A percentile compares a stretch with the other conserved stretches of the same genome.
Evolutionary conservation across 805 yeast genomes (phyloP).

Genomic region (Wickerhamomyces sydowiorum): DNA sequence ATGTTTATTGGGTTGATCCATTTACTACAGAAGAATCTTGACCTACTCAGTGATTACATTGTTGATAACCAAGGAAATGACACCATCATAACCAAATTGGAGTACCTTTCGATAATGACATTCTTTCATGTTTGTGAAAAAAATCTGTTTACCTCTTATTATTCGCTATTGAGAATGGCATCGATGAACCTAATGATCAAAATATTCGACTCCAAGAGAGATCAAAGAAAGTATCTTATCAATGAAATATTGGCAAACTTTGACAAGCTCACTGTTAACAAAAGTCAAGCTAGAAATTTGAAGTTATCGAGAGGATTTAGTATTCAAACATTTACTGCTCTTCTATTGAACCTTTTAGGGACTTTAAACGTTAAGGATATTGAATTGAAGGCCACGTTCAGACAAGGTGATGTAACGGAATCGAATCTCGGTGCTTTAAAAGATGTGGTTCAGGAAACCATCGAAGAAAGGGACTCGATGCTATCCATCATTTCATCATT

Average conservation of each 20-base stretch:
- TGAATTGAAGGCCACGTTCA: not conserved
- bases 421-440: constrained; percentile 2
- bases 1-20: constrained; percentile 2
- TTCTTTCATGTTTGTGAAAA: constrained; percentile 28
- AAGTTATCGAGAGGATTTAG: constrained; percentile 37
- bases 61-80: constrained; percentile 36
- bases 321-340: constrained; percentile 42
- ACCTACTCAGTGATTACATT: constrained; percentile 15
- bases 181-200: constrained; percentile 17
- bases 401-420: not conserved
- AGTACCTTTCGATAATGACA: constrained; percentile 40
- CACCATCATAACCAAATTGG: constrained; percentile 48
- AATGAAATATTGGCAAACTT: constrained; percentile 52
- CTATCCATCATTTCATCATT: constrained; percentile 11
- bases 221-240: constrained; percentile 56
- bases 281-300: constrained; percentile 36
- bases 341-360: constrained; percentile 40
- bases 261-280: constrained; percentile 42
- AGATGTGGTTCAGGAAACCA: not conserved
- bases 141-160: constrained; percentile 12
- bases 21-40: constrained; percentile 8
- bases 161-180: constrained; percentile 24
- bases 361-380: constrained; percentile 23
- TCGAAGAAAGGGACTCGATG: constrained; percentile 5
- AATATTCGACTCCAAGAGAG: constrained; percentile 25